Evolutionary conservation across 1,139 yeast genomes (phyloP).

Genomic region (Entelexis paramagnoliae): DNA sequence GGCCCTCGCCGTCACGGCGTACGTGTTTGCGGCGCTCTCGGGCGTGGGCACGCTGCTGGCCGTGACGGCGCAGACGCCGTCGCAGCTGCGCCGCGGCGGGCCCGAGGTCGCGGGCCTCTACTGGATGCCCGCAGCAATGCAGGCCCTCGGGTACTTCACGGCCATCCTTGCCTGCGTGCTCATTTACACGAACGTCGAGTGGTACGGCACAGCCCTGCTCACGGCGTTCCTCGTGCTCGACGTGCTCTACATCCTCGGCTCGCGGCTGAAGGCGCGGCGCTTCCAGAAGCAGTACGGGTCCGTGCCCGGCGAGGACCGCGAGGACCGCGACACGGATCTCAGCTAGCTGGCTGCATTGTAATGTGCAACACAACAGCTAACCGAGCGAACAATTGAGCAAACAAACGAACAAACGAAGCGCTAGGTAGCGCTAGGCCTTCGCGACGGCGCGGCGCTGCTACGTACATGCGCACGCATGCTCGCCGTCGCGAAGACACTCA

Average conservation of each 20-base stretch:
- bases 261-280: background rate
- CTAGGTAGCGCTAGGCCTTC: no score
- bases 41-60: constrained; percentile 4
- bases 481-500: no score
- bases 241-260: background rate
- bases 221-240: background rate
- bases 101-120: constrained; percentile 14
- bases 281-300: constrained; percentile 2
- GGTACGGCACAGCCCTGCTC: constrained; percentile 16
- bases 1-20: constrained; percentile 1
- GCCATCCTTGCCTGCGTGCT: constrained; percentile 9
- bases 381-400: no score
- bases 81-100: constrained; percentile 6
- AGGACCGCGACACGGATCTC: background rate
- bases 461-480: no score
- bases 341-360: background rate
- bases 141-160: constrained; percentile 17
- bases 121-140: constrained; percentile 16
- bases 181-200: constrained; percentile 16
- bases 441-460: no score
- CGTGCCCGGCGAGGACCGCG: background rate
- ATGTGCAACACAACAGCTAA: no score
- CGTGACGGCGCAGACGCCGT: background rate
- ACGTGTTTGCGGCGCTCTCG: background rate
- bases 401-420: no score